Percentiles rank a stretch among this genome's conserved stretches.
These are phyloP conservation scores for Moricandia arvensis DNA, from an alignment of 345 rosid genomes.

Conservation along the genomic window DNA sequence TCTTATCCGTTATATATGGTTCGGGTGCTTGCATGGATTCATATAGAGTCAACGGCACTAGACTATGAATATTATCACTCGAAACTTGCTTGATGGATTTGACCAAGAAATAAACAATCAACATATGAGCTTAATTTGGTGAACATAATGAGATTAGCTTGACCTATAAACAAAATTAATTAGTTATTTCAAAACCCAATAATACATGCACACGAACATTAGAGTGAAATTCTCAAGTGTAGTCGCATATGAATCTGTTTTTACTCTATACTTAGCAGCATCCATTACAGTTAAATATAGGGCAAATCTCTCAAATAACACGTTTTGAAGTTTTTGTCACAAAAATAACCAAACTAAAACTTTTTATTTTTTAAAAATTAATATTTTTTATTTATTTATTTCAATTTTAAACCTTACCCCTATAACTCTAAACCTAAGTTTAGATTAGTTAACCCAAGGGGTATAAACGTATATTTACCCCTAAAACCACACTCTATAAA, in stretches of 20 bases:
- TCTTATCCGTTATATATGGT: conserved; percentile 30
- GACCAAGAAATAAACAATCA: conserved; percentile 12
- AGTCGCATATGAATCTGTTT: neutral
- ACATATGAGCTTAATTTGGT: neutral
- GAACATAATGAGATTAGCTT: neutral
- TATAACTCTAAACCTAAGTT: no score
- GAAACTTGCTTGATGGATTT: conserved; percentile 8
- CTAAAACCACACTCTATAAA: no score
- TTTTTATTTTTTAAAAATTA: no score
- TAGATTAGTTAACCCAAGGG: no score
- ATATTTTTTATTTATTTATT: no score
- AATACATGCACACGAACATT: neutral
- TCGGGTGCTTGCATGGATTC: conserved; percentile 15
- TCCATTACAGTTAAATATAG: no score
- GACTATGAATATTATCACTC: neutral
- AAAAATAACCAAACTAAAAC: no score
- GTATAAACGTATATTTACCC: no score
- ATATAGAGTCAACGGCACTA: conserved; percentile 19
- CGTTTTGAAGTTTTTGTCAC: no score
- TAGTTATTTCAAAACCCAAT: conserved; percentile 7
- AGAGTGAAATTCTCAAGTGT: neutral
- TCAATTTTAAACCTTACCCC: no score
- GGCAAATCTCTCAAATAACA: no score
- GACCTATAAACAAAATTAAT: neutral
- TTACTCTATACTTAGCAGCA: neutral